Evolutionary conservation across 2,329 filamentous ascomycete species (phyloP).

Genomic region (Mollisia scopiformis): DNA sequence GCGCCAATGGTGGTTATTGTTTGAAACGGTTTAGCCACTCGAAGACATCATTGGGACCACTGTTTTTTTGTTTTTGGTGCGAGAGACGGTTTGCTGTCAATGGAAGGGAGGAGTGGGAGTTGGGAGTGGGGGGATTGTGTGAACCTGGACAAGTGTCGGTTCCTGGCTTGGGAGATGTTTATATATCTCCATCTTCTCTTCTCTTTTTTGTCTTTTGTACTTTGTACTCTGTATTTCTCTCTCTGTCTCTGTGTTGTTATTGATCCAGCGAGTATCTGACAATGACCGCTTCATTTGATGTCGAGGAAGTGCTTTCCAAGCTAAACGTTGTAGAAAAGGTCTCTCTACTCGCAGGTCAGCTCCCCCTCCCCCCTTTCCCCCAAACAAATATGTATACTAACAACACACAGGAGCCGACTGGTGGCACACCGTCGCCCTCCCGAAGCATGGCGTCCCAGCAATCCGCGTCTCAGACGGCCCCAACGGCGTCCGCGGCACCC

Average conservation of each 20-base stretch:
- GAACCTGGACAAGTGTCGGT: background rate
- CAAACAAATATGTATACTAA: constrained; percentile 18
- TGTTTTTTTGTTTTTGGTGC: background rate
- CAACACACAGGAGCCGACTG: constrained; percentile 32
- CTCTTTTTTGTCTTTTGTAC: background rate
- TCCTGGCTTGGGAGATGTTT: background rate
- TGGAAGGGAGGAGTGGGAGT: background rate
- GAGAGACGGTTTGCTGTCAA: background rate
- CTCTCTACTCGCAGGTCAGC: constrained; percentile 52
- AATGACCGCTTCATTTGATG: constrained; percentile 48
- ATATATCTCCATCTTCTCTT: background rate
- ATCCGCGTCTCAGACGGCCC: constrained; percentile 40
- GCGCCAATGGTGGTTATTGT: constrained; percentile 7
- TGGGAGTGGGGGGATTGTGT: background rate
- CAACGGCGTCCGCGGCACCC: constrained; percentile 39
- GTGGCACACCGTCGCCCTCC: constrained; percentile 39
- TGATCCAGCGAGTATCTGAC: background rate
- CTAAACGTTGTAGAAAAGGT: constrained; percentile 56
- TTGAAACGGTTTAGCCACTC: constrained; percentile 4
- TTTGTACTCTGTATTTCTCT: background rate
- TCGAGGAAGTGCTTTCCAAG: constrained; percentile 57
- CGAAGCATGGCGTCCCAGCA: constrained; percentile 35
- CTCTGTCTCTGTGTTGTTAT: background rate
- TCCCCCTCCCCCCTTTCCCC: background rate
- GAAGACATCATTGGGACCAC: background rate